Evolutionary conservation across 495 filamentous ascomycete genomes (phyloP), one percentile per base, ranked within the genome.

Genomic region (Penicillium psychrofluorescens): DNA sequence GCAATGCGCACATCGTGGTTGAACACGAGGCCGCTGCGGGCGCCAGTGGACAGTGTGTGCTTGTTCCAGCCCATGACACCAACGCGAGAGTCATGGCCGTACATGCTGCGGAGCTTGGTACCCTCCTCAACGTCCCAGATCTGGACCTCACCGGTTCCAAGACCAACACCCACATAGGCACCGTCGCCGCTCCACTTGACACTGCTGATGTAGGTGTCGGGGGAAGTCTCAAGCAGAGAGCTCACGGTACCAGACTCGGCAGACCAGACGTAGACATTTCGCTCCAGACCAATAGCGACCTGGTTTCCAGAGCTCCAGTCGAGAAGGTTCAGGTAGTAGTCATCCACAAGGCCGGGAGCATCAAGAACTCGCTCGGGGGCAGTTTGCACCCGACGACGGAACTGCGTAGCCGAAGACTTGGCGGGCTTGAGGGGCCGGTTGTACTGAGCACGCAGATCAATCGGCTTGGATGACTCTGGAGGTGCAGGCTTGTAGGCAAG

Each of bases 41-140:
- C 86, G 48, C 92, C 92, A 16, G 91, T 97, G 11, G 92, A 95
- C 37, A 99, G 77, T 40, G 91, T 84, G 63, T 96, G 92, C 74
- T 96, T 95, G 72, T 84, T 94, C 92, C 92, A 99, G 51, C 90
- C 89, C 88, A 95, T 95, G 38, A 95, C 90, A 53, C 90, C 88
- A 45, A 99, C 92, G 33, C 92, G 92, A 22, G 89, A 86, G 51
- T 96, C 92, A 56, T 99, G 92, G 40, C 91, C 94, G 59, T 86
- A 84, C 92, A 99, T 99, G 73, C 88, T 95, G 56, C 92, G 89
- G 32, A 97, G 81, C 77, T 96, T 96, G 53, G 79, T 82, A 29
- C 86, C 83, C 56, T 99, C 92, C 51, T 95, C 87, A 15, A 96
- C 92, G 53, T 99, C 92, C 92, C 92, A 99, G 62, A 99, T 99